Base-by-base conservation (phyloP, 495 filamentous ascomycete species). In the Neurospora sp. region DNA sequence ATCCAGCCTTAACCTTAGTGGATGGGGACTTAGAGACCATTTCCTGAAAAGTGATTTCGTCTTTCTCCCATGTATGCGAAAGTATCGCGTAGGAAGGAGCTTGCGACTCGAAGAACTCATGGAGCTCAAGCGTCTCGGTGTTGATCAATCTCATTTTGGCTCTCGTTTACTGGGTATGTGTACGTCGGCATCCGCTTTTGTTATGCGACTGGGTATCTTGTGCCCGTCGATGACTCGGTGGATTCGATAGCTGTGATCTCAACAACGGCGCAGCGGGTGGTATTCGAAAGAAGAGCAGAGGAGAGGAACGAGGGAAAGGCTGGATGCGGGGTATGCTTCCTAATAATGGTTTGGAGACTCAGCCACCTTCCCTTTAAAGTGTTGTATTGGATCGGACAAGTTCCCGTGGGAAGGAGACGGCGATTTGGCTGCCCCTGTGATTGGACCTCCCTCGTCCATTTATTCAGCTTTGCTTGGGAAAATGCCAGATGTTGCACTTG, bases 1-100 rank as follows among this genome's bases (percentile, higher is more conserved):
- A 59, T 31, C 48, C 48, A 31, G 24, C 13, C 24, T 62, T 31
- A 0, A 0, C 13, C 13, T 0, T 31, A 13, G 24, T 62, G 2
- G 24, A 17, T 3, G 2, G 48, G 8, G 13, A 31, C 48, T 17
- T 62, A 24, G 48, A 15, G 6, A 31, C 24, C 48, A 74, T 75
- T 8, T 74, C 71, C 28, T 70, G 71, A 21, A 75, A 75, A 4
- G 62, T 73, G 6, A 73, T 72, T 37, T 75, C 74, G 2, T 42
- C 42, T 1, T 73, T 34, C 19, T 69, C 74, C 74, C 74, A 75
- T 15, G 74, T 75, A 45, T 75, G 71, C 5, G 74, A 75, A 6
- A 75, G 71, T 4, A 75, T 75, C 39, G 31, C 71, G 38, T 75
- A 75, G 1, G 10, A 0, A 0, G 73, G 69, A 11, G 43, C 45